phyloP scores from a whole-genome alignment of 805 yeast species.

The Candida ponderosae region DNA sequence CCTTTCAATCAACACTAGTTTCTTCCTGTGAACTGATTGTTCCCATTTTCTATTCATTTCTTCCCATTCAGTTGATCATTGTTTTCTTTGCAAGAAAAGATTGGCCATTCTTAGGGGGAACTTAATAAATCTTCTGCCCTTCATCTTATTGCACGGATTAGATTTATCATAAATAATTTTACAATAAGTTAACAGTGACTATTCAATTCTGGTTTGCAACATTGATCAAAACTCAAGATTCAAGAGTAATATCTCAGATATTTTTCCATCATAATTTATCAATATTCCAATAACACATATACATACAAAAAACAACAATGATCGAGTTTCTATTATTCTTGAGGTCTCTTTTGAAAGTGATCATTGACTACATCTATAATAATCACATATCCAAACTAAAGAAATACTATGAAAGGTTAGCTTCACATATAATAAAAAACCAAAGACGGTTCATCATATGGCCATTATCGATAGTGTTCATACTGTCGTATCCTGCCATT shows the following conservation, averaged over 20 bases:
- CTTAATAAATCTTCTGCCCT: no score
- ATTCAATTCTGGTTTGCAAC: no score
- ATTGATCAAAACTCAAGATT: background rate
- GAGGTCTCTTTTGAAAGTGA: conserved; percentile 10
- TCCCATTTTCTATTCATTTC: no score
- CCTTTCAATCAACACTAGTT: no score
- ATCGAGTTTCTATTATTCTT: conserved; percentile 14
- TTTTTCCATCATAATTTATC: background rate
- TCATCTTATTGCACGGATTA: no score
- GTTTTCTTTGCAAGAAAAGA: no score
- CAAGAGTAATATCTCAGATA: background rate
- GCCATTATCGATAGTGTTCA: conserved; percentile 39
- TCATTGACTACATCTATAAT: conserved; percentile 9
- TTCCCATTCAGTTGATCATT: no score
- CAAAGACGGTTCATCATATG: conserved; percentile 38
- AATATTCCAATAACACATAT: background rate
- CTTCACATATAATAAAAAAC: conserved; percentile 23
- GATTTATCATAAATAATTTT: no score
- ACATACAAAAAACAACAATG: conserved; percentile 7
- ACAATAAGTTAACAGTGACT: no score
- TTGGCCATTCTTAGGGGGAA: no score
- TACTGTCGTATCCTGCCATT: conserved; percentile 42
- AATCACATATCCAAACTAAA: conserved; percentile 7
- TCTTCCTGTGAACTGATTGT: no score
- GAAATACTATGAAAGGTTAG: conserved; percentile 15